Evolutionary conservation across 306 rosid species (phyloP).

Genomic region (Gastrolobium villosum): DNA sequence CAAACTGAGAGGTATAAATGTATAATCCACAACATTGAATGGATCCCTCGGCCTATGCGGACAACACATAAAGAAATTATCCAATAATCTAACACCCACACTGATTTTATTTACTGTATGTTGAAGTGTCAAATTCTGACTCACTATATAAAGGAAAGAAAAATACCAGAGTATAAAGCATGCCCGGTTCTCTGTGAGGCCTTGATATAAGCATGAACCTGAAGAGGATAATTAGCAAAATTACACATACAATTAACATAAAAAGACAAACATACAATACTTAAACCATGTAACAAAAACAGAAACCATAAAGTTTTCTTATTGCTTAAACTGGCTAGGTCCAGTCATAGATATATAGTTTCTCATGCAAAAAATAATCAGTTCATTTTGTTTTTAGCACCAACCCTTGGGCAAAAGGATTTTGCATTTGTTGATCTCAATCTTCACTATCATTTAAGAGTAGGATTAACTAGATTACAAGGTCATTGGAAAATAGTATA

Average conservation of each 20-base stretch:
- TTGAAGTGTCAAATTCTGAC: conserved; percentile 28
- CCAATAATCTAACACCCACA: conserved; percentile 11
- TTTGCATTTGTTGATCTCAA: conserved; percentile 25
- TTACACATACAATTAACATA: conserved; percentile 37
- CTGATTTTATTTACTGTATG: conserved; percentile 4
- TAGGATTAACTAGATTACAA: conserved; percentile 20
- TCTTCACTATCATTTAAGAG: background rate
- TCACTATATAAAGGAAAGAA: conserved; percentile 12
- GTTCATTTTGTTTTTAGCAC: conserved; percentile 8
- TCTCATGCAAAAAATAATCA: background rate
- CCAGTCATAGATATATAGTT: background rate
- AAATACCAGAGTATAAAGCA: conserved; percentile 93
- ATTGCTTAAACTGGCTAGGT: conserved; percentile 27
- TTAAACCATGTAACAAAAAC: conserved; percentile 7
- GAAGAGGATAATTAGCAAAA: conserved; percentile 39
- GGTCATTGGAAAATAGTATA: conserved; percentile 24
- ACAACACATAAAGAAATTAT: background rate
- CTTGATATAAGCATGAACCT: conserved; percentile 96
- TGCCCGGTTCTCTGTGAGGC: conserved; percentile 89
- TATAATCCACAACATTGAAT: conserved; percentile 13
- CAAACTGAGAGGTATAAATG: background rate
- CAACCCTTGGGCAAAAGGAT: conserved; percentile 16
- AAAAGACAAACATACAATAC: conserved; percentile 20
- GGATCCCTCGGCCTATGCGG: background rate
- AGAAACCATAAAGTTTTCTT: background rate